Evolutionary conservation across 805 yeast genomes (phyloP).

Genomic region (Hanseniaspora vineae): DNA sequence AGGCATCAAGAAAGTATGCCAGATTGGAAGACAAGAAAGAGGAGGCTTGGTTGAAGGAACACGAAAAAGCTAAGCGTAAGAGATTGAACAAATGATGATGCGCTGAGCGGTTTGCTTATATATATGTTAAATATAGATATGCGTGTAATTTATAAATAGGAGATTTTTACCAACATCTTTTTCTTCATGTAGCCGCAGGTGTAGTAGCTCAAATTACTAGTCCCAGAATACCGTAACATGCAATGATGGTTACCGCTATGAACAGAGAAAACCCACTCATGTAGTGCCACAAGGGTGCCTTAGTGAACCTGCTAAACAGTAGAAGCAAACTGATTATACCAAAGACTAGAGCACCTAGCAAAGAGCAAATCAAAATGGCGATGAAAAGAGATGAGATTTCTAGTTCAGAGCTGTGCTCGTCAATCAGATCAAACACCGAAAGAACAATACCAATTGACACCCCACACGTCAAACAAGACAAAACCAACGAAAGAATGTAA

Average conservation of each 20-base stretch:
- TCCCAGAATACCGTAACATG: constrained; percentile 21
- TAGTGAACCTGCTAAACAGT: constrained; percentile 18
- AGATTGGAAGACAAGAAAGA: constrained; percentile 66
- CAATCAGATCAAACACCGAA: constrained; percentile 14
- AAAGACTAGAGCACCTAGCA: constrained; percentile 15
- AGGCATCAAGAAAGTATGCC: constrained; percentile 52
- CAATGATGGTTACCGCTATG: constrained; percentile 16
- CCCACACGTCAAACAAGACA: constrained; percentile 18
- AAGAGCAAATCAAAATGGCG: constrained; percentile 11
- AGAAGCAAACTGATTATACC: constrained; percentile 14
- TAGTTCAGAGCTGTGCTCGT: constrained; percentile 9
- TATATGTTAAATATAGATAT: not conserved
- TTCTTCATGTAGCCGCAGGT: too few relatives aligned
- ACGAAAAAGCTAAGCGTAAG: constrained; percentile 32
- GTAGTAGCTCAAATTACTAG: constrained; percentile 8
- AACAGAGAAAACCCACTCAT: constrained; percentile 15
- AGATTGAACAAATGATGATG: not conserved
- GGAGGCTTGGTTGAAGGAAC: constrained; percentile 41
- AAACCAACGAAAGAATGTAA: constrained; percentile 14
- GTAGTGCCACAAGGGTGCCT: constrained; percentile 24
- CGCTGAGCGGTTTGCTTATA: not conserved
- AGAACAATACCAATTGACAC: constrained; percentile 17
- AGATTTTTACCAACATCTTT: too few relatives aligned
- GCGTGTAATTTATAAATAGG: not conserved
- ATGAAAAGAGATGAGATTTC: constrained; percentile 13